Evolutionary conservation across 2,329 filamentous ascomycete species (phyloP), one percentile per base, ranked within the genome.

Genomic region (Venturia asperata): DNA sequence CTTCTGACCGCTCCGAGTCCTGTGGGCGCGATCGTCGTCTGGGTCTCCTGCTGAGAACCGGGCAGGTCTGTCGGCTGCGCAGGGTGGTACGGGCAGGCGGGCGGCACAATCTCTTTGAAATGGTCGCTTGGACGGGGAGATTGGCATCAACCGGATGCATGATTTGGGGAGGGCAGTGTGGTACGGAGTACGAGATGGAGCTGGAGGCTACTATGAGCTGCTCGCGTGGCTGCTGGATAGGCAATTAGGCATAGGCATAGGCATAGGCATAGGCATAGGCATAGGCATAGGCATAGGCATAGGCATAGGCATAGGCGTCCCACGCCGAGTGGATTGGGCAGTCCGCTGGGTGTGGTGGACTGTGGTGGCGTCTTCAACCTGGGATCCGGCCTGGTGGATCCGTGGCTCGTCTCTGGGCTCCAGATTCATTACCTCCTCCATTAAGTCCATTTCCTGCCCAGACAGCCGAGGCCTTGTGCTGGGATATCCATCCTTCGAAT

Each of bases 381-480:
- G 39, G 39, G 39, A 24, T 15, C 27, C 30, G 37, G 4, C 24
- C 11, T 17, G 27, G 49, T 56, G 49, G 27, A 34, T 17, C 30
- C 17, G 49, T 58, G 52, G 52, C 52, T 58, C 52, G 52, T 58
- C 27, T 58, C 27, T 58, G 52, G 52, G 30, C 52, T 37, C 15
- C n/a, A n/a, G n/a, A n/a, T n/a, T n/a, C n/a, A n/a, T n/a, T n/a
- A n/a, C n/a, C n/a, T n/a, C n/a, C n/a, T n/a, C n/a, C n/a, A n/a
- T n/a, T n/a, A n/a, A n/a, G n/a, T n/a, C n/a, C n/a, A 34, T 34
- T 3, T 34, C 39, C 39, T 15, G 30, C 27, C 30, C 52, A 21
- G 30, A 37, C 4, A 37, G 52, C 52, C 52, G 52, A 56, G 52
- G 47, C 47, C 47, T 52, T 45, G 13, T 2, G 21, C 49, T 5